A percentile compares a stretch with the other conserved stretches of the same genome.
phyloP scores from a whole-genome alignment of 768 basidiomycete species.

The Mycena indigotica region DNA sequence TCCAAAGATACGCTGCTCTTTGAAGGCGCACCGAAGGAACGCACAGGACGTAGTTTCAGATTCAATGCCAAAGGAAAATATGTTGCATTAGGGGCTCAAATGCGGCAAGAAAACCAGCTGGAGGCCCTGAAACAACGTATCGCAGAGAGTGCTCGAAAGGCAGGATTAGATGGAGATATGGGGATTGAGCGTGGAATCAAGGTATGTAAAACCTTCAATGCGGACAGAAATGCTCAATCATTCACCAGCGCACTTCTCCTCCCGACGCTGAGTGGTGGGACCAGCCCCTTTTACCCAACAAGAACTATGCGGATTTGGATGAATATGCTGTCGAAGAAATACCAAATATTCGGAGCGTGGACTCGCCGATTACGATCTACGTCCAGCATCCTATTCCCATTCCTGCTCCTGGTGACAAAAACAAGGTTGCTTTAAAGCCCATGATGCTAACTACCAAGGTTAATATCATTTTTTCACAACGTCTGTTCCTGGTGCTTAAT shows the following conservation, averaged over 20 bases:
- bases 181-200: slow-evolving; percentile 88
- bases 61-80: slow-evolving; percentile 96
- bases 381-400: slow-evolving; percentile 98
- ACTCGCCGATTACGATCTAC: slow-evolving; percentile 85
- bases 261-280: slow-evolving; percentile 99
- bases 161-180: slow-evolving; percentile 92
- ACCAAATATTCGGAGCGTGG: slow-evolving; percentile 63
- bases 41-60: slow-evolving; percentile 67
- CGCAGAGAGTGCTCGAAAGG: slow-evolving; percentile 89
- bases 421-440: slow-evolving; percentile 74
- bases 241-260: slow-evolving; percentile 76
- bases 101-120: slow-evolving; percentile 75
- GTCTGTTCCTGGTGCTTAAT: no score
- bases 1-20: slow-evolving; percentile 60
- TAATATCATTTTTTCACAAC: background rate
- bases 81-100: slow-evolving; percentile 68
- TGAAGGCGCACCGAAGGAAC: slow-evolving; percentile 75
- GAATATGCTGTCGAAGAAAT: slow-evolving; percentile 48
- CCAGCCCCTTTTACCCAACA: slow-evolving; percentile 75
- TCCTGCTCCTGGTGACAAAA: slow-evolving; percentile 86
- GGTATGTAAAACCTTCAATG: slow-evolving; percentile 45
- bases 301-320: slow-evolving; percentile 75
- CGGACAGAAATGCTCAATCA: background rate
- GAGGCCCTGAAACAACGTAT: slow-evolving; percentile 93
- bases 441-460: slow-evolving; percentile 93